Evolutionary conservation across 2,329 filamentous ascomycete species (phyloP).

Genomic region (Penicillium sp.): DNA sequence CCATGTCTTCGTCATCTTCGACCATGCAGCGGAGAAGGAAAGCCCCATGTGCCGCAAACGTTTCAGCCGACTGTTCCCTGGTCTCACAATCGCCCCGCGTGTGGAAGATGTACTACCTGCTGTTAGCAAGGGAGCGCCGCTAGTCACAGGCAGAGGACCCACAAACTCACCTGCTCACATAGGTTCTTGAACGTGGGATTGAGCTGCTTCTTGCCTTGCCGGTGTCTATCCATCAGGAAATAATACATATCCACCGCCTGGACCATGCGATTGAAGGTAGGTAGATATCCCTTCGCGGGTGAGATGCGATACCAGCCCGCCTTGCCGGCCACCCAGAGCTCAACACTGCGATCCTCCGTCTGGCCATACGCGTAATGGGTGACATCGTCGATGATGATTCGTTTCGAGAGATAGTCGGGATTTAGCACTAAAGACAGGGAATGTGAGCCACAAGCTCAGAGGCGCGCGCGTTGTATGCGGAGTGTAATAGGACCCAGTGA

Average conservation of each 20-base stretch:
- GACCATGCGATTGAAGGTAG: constrained; percentile 55
- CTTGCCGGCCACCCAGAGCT: constrained; percentile 60
- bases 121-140: constrained; percentile 6
- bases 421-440: constrained; percentile 35
- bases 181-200: constrained; percentile 40
- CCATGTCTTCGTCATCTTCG: constrained; percentile 44
- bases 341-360: constrained; percentile 54
- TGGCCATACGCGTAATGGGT: constrained; percentile 51
- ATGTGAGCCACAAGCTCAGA: constrained; percentile 7
- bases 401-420: constrained; percentile 39
- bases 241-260: constrained; percentile 60
- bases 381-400: constrained; percentile 49
- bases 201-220: constrained; percentile 36
- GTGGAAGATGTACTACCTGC: constrained; percentile 41
- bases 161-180: constrained; percentile 39
- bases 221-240: constrained; percentile 59
- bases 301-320: constrained; percentile 62
- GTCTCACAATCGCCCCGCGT: constrained; percentile 44
- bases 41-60: constrained; percentile 45
- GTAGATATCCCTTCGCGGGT: constrained; percentile 53
- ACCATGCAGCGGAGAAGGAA: constrained; percentile 51
- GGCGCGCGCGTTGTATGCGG: no score
- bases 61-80: constrained; percentile 47
- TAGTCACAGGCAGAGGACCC: background rate
- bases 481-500: constrained; percentile 6